Base-by-base conservation (phyloP, 2,329 filamentous ascomycete species). In the Hypoxylon sp. region DNA sequence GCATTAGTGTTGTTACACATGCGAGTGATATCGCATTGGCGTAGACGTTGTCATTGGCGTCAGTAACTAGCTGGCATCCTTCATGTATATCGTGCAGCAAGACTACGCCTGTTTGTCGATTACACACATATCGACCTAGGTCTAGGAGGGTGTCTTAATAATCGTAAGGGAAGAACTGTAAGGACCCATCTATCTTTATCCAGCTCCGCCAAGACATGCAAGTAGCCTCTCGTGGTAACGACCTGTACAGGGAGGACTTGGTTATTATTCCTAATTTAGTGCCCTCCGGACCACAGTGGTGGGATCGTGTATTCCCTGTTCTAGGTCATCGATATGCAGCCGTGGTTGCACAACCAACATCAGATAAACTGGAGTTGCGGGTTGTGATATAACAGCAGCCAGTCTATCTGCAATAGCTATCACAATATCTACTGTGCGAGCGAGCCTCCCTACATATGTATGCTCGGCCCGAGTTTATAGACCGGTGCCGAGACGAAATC, bases 21-120 rank as follows among this genome's bases (percentile, higher is more conserved):
- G 70, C 70, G 58, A 69, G 70, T 72, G 70, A 72, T 72, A 71
- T 55, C 53, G 67, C 70, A 65, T 75, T 73, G 68, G 72, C 66
- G 72, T 59, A 64, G 70, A 60, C 47, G 53, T 70, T 64, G 60
- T 48, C 29, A 54, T 53, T 67, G 62, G 57, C 31, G 51, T 48
- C 61, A 50, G 48, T 57, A 29, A 42, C 55, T 58, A 33, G 51
- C 46, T 35, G 35, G 11, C 35, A 37, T 67, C 46, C 47, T 26
- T 44, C 29, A 64, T 61, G 47, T 58, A 55, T 51, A 50, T 19
- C 48, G 33, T 55, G 61, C 50, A 63, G 59, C 31, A 61, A 61
- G 47, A 26, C 33, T 59, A 31, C 22, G 17, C 69, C 67, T 64
- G 67, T 47, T 59, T 39, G 59, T 53, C 39, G 24, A 42, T 61